phyloP scores from a whole-genome alignment of 2,329 filamentous ascomycete species.

The Colletotrichum neosansevieriae region DNA sequence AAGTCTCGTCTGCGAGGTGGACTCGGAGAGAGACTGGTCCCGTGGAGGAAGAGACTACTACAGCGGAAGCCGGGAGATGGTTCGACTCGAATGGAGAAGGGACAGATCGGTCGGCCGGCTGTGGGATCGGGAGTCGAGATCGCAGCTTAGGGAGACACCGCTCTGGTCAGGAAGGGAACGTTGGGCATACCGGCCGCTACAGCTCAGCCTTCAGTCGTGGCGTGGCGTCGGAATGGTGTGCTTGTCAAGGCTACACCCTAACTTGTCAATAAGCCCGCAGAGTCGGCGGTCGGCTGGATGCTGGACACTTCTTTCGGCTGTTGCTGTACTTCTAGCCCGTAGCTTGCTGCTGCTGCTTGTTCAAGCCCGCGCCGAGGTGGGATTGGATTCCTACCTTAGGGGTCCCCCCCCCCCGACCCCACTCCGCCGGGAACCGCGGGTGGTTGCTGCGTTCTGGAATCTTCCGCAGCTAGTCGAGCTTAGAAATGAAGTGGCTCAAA shows the following conservation, averaged over 20 bases:
- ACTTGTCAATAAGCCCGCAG: not conserved
- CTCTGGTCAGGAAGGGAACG: not conserved
- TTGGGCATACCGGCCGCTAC: slow-evolving; percentile 21
- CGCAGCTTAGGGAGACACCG: not conserved
- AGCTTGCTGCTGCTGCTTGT: slow-evolving; percentile 5
- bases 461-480: slow-evolving; percentile 25
- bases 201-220: slow-evolving; percentile 4
- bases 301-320: not conserved
- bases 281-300: not conserved
- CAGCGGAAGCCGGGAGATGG: not conserved
- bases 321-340: not conserved
- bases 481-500: slow-evolving; percentile 38
- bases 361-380: slow-evolving; percentile 17
- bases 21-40: not conserved
- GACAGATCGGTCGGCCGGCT: slow-evolving; percentile 1
- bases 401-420: slow-evolving; percentile 25
- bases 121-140: slow-evolving; percentile 10
- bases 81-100: slow-evolving; percentile 2
- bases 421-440: slow-evolving; percentile 29
- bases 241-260: not conserved
- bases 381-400: slow-evolving; percentile 13
- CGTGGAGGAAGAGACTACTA: not conserved
- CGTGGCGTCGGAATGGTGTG: slow-evolving; percentile 4
- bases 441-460: slow-evolving; percentile 34
- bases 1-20: not conserved